Evolutionary conservation across 1,284 basidiomycete genomes (phyloP), one percentile per base, ranked within the genome.

Genomic region (Cryptococcus sp.): DNA sequence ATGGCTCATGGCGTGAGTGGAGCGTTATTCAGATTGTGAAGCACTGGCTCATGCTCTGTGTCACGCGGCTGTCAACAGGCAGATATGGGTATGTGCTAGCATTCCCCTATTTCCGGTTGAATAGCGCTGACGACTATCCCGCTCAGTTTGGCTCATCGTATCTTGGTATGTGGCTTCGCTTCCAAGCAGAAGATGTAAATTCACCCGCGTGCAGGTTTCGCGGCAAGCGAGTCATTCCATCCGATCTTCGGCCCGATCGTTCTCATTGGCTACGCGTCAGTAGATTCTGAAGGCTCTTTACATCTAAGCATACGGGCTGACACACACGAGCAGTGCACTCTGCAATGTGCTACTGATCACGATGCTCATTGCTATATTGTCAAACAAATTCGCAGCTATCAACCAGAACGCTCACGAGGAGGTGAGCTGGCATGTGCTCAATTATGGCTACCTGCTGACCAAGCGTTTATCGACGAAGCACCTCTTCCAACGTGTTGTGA

Each of bases 361-460:
- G 84, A 89, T 93, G 67, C 81, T 95, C 34, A 92, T 93, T 57
- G 92, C 89, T 5, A 90, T 93, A 51, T 78, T 94, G 40, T 91
- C 89, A 2, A 90, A 91, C 69, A 92, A 90, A 0, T 92, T 91
- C 61, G 86, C 89, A 4, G 80, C 83, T 49, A 91, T 94, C 64
- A 87, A 87, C 74, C 81, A 84, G 85, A 91, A 91, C 77, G 89
- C 89, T 7, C 87, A 65, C 89, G 59, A 60, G 23, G 62, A 93
- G 81, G 88, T 88, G 50, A 75, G 55, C 45, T 39, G 22, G 50
- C 34, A 20, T 52, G 48, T 16, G 55, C n/a, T 10, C 13, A 46
- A 44, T n/a, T 52, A 16, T 17, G 23, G 39, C 46, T 5, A 37
- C 23, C 55, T 17, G 29, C 23, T 37, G 39, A 45, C 17, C 20